Percentiles rank a stretch among this genome's conserved stretches.
Evolutionary conservation across 345 rosid genomes (phyloP).

Genomic region (Cochlearia excelsa): DNA sequence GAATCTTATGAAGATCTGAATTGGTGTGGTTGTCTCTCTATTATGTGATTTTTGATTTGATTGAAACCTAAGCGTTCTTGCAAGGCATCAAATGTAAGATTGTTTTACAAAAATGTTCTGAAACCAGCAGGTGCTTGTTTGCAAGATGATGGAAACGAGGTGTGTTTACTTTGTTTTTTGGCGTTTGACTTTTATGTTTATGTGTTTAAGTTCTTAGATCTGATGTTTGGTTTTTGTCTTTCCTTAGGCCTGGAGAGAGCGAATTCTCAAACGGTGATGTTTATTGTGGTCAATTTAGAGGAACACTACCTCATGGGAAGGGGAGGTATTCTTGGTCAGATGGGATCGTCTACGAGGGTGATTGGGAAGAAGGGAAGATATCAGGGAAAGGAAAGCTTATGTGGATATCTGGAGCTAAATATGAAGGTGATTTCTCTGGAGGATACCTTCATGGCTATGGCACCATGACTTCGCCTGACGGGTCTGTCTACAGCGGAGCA

Average conservation of each 20-base stretch:
- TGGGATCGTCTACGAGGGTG: conserved; percentile 73
- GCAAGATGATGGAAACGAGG: conserved; percentile 30
- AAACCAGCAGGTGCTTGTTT: conserved; percentile 14
- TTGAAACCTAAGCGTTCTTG: conserved; percentile 10
- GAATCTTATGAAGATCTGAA: conserved; percentile 7
- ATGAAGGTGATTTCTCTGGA: conserved; percentile 85
- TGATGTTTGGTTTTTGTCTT: conserved; percentile 11
- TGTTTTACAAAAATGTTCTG: neutral
- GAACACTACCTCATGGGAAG: conserved; percentile 66
- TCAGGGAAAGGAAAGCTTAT: conserved; percentile 65
- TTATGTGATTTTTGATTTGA: conserved; percentile 11
- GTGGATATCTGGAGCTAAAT: conserved; percentile 75
- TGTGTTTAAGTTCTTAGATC: neutral
- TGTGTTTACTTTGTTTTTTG: conserved; percentile 2
- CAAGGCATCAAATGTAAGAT: conserved; percentile 27
- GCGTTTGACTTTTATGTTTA: neutral
- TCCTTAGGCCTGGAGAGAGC: conserved; percentile 47
- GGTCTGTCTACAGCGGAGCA: conserved; percentile 61
- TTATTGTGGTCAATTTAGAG: conserved; percentile 57
- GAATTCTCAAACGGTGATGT: conserved; percentile 65
- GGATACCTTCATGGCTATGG: conserved; percentile 86
- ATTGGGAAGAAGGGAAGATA: conserved; percentile 88
- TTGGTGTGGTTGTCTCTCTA: conserved; percentile 12
- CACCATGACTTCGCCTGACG: conserved; percentile 49
- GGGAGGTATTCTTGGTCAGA: conserved; percentile 74